Conservation (phyloP, 352 stramenopile genomes). For the Globisporangium cederbergense region DNA sequence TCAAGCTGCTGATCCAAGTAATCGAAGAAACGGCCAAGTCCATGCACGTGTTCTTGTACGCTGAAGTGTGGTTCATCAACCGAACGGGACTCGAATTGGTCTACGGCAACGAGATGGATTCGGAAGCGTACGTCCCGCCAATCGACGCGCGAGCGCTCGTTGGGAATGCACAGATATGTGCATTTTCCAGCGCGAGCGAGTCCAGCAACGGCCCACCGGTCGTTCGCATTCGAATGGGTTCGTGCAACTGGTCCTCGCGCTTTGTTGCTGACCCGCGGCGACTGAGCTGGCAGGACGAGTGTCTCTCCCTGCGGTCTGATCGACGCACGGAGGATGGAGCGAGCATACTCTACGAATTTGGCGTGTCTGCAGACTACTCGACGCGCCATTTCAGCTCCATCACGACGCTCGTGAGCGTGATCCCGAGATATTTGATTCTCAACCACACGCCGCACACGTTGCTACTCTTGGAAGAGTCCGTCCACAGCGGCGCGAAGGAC, state of each 20-base stretch:
- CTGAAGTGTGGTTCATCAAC: constrained; percentile 83
- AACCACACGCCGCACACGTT: constrained; percentile 69
- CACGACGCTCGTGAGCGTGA: constrained; percentile 81
- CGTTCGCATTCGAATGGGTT: constrained; percentile 53
- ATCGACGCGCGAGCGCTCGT: constrained; percentile 52
- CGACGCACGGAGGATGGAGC: constrained; percentile 16
- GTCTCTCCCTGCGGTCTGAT: constrained; percentile 47
- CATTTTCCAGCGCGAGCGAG: constrained; percentile 48
- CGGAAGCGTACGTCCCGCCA: constrained; percentile 58
- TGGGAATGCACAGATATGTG: constrained; percentile 69
- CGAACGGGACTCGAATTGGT: constrained; percentile 70
- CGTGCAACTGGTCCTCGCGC: constrained; percentile 62
- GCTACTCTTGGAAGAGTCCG: constrained; percentile 51
- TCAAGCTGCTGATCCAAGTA: constrained; percentile 70
- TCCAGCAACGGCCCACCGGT: constrained; percentile 28
- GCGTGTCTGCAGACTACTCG: constrained; percentile 75
- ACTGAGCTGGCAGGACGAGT: constrained; percentile 87
- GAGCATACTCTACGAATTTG: constrained; percentile 74
- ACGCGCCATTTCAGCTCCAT: constrained; percentile 81
- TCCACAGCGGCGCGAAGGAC: neutral
- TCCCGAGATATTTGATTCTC: constrained; percentile 73
- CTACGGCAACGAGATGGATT: constrained; percentile 64
- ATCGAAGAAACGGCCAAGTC: constrained; percentile 39
- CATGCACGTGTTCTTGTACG: constrained; percentile 48
- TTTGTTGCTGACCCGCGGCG: constrained; percentile 67